Evolutionary conservation across 768 basidiomycete species (phyloP).

Genomic region (Lentinula lateritia): DNA sequence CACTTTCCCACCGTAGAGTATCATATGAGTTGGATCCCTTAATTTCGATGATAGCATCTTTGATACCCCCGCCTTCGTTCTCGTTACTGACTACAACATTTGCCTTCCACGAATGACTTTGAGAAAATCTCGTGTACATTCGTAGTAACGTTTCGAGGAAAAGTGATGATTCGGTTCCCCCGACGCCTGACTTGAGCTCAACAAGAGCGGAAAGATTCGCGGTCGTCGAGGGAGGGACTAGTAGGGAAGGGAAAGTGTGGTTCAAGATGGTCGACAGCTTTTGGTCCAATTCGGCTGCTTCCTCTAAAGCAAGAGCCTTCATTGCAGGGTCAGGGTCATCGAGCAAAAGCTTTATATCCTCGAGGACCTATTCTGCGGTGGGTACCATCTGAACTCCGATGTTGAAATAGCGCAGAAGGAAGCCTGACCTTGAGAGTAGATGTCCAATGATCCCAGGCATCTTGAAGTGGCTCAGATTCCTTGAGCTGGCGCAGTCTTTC

Average conservation of each 20-base stretch:
- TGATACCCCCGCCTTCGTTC: slow-evolving; percentile 58
- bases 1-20: slow-evolving; percentile 81
- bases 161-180: slow-evolving; percentile 82
- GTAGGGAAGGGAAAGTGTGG: slow-evolving; percentile 58
- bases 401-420: slow-evolving; percentile 24
- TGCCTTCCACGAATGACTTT: slow-evolving; percentile 54
- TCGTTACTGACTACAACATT: slow-evolving; percentile 54
- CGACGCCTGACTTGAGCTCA: slow-evolving; percentile 90
- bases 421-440: slow-evolving; percentile 40
- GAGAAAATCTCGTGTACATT: slow-evolving; percentile 75
- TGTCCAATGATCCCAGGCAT: slow-evolving; percentile 64
- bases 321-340: slow-evolving; percentile 72
- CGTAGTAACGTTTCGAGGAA: slow-evolving; percentile 74
- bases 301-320: slow-evolving; percentile 33
- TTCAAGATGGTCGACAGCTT: slow-evolving; percentile 29
- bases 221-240: slow-evolving; percentile 70
- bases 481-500: slow-evolving; percentile 54
- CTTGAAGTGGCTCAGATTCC: slow-evolving; percentile 61
- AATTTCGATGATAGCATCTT: slow-evolving; percentile 76
- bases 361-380: slow-evolving; percentile 49
- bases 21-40: slow-evolving; percentile 79
- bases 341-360: slow-evolving; percentile 58
- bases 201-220: slow-evolving; percentile 69
- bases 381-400: slow-evolving; percentile 8
- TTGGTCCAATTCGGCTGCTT: slow-evolving; percentile 7